These are phyloP conservation scores for Avena sativa DNA, from an alignment of 176 grass and related monocot genomes.

Conservation along the genomic window DNA sequence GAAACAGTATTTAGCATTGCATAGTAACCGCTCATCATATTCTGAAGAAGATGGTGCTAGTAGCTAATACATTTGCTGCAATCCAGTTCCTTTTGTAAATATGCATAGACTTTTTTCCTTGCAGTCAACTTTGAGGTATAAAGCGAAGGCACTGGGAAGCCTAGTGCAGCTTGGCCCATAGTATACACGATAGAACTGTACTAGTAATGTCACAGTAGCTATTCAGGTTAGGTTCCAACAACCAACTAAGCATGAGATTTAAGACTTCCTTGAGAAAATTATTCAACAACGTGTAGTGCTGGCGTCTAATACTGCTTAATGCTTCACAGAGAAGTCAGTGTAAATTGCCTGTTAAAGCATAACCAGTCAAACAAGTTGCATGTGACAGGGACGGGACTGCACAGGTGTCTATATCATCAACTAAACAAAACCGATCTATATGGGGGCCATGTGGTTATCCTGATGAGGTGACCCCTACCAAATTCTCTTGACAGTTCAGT, in stretches of 20 bases:
- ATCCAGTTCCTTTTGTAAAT: neutral
- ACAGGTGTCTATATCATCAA: constrained; percentile 19
- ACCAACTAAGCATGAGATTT: neutral
- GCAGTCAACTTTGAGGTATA: neutral
- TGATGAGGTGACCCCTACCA: neutral
- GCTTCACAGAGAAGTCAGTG: neutral
- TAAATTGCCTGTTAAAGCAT: neutral
- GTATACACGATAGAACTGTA: neutral
- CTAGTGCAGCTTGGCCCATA: constrained; percentile 6
- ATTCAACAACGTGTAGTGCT: neutral
- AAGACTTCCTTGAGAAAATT: neutral
- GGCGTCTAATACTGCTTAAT: neutral
- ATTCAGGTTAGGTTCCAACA: neutral
- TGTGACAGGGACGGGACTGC: constrained; percentile 3
- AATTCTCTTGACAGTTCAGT: neutral
- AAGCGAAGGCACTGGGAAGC: neutral
- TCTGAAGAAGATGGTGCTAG: neutral
- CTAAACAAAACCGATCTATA: neutral
- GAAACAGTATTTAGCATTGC: neutral
- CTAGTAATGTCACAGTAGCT: neutral
- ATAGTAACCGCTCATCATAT: neutral
- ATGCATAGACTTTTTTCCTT: neutral
- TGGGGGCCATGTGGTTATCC: neutral
- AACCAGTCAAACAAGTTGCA: neutral
- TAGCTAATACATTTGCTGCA: constrained; percentile 1